A percentile compares a stretch with the other conserved stretches of the same genome.
Conservation (phyloP, 139 green algal genomes). For the Parachlorella kessleri region DNA sequence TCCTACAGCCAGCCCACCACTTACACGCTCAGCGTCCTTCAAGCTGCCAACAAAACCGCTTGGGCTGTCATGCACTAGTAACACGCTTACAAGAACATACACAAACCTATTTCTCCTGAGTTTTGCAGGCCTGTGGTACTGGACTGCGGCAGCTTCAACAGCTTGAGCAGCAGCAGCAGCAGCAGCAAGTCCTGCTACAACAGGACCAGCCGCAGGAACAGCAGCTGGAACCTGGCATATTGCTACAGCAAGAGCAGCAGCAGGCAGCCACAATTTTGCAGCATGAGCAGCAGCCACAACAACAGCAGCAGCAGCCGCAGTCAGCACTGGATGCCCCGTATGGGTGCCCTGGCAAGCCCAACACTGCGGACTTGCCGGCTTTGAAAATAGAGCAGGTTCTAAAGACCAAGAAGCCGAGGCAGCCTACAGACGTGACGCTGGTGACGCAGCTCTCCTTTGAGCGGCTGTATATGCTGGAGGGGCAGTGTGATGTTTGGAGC, state of each 20-base stretch:
- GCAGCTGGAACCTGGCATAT: conserved; percentile 1
- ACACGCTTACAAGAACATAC: no score
- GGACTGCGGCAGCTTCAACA: neutral
- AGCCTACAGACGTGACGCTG: conserved; percentile 39
- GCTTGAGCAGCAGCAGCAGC: conserved; percentile 13
- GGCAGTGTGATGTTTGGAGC: conserved; percentile 55
- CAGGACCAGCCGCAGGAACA: conserved; percentile 19
- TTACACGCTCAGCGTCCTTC: no score
- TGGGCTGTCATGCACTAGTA: no score
- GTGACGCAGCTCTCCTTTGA: conserved; percentile 53
- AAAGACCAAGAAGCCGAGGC: conserved; percentile 16
- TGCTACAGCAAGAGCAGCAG: conserved; percentile 13
- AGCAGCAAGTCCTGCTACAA: conserved; percentile 7
- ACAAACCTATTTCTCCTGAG: no score
- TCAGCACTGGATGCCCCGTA: conserved; percentile 25
- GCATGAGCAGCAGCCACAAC: neutral
- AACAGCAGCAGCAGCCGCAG: neutral
- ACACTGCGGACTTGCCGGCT: conserved; percentile 25
- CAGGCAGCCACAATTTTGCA: conserved; percentile 7
- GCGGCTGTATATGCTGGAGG: conserved; percentile 57
- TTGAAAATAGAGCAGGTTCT: conserved; percentile 41
- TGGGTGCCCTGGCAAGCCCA: conserved; percentile 14
- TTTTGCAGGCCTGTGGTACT: no score
- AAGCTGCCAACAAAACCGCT: no score
- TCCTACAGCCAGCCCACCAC: no score